Conservation (phyloP, 202 grass and related monocot genomes). For the Bolboschoenoplectus hybrid region DNA sequence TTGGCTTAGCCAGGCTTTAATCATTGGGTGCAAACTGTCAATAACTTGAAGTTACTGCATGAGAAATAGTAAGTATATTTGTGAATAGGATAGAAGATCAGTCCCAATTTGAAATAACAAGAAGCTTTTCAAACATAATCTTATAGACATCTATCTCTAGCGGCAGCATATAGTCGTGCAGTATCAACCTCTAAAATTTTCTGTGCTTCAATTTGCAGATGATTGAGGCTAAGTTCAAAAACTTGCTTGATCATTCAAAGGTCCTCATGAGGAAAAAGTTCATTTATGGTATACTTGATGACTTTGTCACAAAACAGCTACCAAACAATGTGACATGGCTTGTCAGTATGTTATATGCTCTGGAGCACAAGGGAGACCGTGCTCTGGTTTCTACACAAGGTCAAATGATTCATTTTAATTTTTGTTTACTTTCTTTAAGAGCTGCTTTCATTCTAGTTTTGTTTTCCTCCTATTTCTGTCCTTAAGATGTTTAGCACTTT, state of each 20-base stretch:
- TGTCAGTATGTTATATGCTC: constrained; percentile 92
- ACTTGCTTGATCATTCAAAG: constrained; percentile 82
- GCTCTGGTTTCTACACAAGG: constrained; percentile 91
- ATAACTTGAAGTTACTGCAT: constrained; percentile 2
- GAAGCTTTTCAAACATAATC: background rate
- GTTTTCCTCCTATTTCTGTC: constrained; percentile 3
- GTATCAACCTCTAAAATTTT: constrained; percentile 25
- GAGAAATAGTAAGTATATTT: background rate
- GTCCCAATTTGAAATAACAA: background rate
- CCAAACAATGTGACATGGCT: constrained; percentile 99
- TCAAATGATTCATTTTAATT: constrained; percentile 40
- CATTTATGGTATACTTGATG: constrained; percentile 97
- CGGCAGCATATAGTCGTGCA: background rate
- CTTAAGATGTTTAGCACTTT: background rate
- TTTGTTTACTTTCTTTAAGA: constrained; percentile 29
- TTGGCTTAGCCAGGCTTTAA: constrained; percentile 7
- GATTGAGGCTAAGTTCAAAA: constrained; percentile 85
- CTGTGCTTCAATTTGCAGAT: constrained; percentile 51
- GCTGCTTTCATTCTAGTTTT: constrained; percentile 27
- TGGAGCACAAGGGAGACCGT: constrained; percentile 95
- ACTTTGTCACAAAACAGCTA: constrained; percentile 98
- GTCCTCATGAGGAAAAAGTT: constrained; percentile 87
- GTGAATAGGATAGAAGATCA: constrained; percentile 3
- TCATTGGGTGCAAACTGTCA: constrained; percentile 11
- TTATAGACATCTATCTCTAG: background rate